Percentiles rank a stretch among this genome's conserved stretches.
Evolutionary conservation across 116 monocot genomes (phyloP).

Genomic region (Cymodocea nodosa): DNA sequence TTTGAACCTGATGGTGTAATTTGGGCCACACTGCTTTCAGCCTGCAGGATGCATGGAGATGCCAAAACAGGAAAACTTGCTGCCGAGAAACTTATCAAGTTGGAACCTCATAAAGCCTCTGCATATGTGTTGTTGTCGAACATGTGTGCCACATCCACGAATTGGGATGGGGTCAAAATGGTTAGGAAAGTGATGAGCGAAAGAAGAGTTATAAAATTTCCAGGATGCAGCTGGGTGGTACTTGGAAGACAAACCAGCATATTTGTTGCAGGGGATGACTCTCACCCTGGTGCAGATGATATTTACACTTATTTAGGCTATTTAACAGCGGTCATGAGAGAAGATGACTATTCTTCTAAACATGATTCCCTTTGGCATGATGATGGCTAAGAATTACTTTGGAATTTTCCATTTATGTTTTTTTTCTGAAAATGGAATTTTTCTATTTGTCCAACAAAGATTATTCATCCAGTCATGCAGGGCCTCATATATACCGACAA

Average conservation of each 20-base stretch:
- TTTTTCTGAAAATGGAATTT: no score
- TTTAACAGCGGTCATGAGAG: conserved; percentile 10
- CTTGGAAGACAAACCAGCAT: conserved; percentile 31
- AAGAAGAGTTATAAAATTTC: conserved; percentile 40
- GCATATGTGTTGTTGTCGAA: conserved; percentile 45
- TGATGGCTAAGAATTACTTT: not conserved
- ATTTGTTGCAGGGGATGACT: conserved; percentile 50
- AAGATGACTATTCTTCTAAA: not conserved
- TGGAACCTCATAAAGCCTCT: conserved; percentile 50
- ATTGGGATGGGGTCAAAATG: conserved; percentile 36
- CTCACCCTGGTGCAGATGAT: conserved; percentile 22
- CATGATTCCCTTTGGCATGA: not conserved
- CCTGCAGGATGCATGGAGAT: conserved; percentile 46
- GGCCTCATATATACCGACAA: no score
- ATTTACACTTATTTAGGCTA: conserved; percentile 26
- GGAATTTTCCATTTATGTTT: no score
- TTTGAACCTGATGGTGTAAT: conserved; percentile 47
- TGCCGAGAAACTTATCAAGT: conserved; percentile 36
- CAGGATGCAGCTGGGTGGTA: conserved; percentile 62
- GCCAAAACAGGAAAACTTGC: conserved; percentile 22
- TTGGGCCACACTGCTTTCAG: conserved; percentile 55
- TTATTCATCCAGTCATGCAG: no score
- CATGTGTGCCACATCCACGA: conserved; percentile 35
- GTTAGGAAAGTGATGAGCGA: conserved; percentile 35
- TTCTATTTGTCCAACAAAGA: no score